phyloP scores from a whole-genome alignment of 2,329 filamentous ascomycete species.

The Sclerotinia nivalis region DNA sequence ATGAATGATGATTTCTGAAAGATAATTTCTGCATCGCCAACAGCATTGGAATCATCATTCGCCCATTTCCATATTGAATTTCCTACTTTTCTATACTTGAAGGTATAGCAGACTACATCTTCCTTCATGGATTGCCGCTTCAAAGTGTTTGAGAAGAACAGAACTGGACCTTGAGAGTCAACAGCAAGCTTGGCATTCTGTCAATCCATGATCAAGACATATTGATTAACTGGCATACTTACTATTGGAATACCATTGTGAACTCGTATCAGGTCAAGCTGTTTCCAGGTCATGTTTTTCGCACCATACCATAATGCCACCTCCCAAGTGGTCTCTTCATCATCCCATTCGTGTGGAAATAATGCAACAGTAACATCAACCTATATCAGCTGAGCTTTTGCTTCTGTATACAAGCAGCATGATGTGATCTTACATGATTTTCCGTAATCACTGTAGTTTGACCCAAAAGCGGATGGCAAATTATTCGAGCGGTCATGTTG shows the following conservation, averaged over 20 bases:
- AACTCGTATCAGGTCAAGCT: neutral
- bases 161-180: neutral
- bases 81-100: conserved; percentile 1
- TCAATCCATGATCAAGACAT: neutral
- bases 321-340: conserved; percentile 5
- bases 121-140: neutral
- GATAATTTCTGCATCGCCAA: conserved; percentile 16
- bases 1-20: neutral
- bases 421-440: neutral
- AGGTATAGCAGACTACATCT: neutral
- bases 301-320: conserved; percentile 15
- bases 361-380: conserved; percentile 11
- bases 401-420: neutral
- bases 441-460: neutral
- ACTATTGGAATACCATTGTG: neutral
- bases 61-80: conserved; percentile 10
- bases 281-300: neutral
- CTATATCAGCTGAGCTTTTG: neutral
- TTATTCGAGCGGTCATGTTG: conserved; percentile 4
- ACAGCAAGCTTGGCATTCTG: neutral
- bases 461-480: conserved; percentile 11
- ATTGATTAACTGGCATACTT: neutral
- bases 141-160: conserved; percentile 9
- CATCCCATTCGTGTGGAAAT: neutral
- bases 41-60: neutral